Base-by-base conservation (phyloP, 2,329 filamentous ascomycete genomes). In the Paecilomyces variotii region DNA sequence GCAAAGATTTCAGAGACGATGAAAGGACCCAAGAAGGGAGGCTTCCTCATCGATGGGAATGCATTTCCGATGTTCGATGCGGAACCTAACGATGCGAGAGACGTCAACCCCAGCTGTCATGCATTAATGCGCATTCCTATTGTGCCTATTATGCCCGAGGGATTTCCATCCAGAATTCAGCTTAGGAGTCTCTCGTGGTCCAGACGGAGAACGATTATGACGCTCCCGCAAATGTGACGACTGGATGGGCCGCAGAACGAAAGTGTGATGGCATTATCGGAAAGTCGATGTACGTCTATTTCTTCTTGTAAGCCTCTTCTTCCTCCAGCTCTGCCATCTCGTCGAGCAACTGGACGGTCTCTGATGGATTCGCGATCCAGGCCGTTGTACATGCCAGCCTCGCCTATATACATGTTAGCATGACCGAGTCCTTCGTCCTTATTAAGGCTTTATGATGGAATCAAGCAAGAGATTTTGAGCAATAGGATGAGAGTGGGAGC, bases 361-460 rank as follows among this genome's bases (percentile, higher is more conserved):
- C 94, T 0, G 83, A 80, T 0, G 94, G 94, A 70, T 85, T 97
- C 1, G 94, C 93, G 64, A 99, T 96, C 94, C 94, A 99, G 0
- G 93, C 92, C 25, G 94, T 97, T 0, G 93, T 97, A 34, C 90
- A 94, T 24, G 95, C 92, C 67, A 91, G 84, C 30, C 93, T 82
- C 6, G 93, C 94, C 78, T 80, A 53, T 32, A 30, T 26, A 49
- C 49, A 58, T 49, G 32, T 51, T 35, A 53, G 28, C 10, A 32
- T 49, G 28, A 53, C 14, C 12, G 26, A 34, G 19, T 45, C 19
- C 39, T 54, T 24, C 24, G 11, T 49, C 27, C 27, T 10, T 30
- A 3, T 1, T 12, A 25, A 10, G n/a, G 32, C 24, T 35, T 39
- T 45, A 19, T 11, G 30, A 32, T 30, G n/a, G 51, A 51, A 19